phyloP scores from a whole-genome alignment of 2,329 filamentous ascomycete species.

The Diplodia mutila region DNA sequence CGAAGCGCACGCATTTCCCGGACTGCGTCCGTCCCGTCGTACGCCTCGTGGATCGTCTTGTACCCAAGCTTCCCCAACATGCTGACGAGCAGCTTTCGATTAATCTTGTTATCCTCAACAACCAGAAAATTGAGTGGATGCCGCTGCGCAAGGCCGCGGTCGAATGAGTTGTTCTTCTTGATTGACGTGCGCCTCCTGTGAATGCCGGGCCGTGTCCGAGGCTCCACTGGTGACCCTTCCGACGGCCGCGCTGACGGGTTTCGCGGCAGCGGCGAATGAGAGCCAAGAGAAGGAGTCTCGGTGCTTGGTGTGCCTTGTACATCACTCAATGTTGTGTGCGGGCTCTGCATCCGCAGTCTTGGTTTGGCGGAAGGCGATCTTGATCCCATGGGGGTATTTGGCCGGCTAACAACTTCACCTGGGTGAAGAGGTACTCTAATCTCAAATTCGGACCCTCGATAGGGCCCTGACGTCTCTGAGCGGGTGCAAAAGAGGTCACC shows the following conservation, averaged over 20 bases:
- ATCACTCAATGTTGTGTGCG: slow-evolving; percentile 1
- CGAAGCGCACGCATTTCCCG: slow-evolving; percentile 57
- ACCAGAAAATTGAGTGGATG: slow-evolving; percentile 70
- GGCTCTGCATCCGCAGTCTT: slow-evolving; percentile 26
- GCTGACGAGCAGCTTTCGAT: slow-evolving; percentile 67
- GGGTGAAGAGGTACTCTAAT: slow-evolving; percentile 66
- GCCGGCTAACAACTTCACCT: slow-evolving; percentile 43
- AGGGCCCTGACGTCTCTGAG: slow-evolving; percentile 64
- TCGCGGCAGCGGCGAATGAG: slow-evolving; percentile 19
- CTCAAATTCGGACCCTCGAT: slow-evolving; percentile 69
- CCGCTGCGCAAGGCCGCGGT: slow-evolving; percentile 61
- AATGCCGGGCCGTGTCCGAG: slow-evolving; percentile 22
- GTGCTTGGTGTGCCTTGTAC: slow-evolving; percentile 11
- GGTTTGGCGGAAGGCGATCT: slow-evolving; percentile 15
- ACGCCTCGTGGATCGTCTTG: slow-evolving; percentile 64
- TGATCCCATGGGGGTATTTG: slow-evolving; percentile 11
- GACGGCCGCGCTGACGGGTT: slow-evolving; percentile 34
- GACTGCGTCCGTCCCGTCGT: slow-evolving; percentile 70
- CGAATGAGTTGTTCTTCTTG: slow-evolving; percentile 45
- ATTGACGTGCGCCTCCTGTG: slow-evolving; percentile 22
- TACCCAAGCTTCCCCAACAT: slow-evolving; percentile 72
- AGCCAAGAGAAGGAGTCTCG: slow-evolving; percentile 28
- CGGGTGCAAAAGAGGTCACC: slow-evolving; percentile 68
- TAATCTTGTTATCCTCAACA: slow-evolving; percentile 74
- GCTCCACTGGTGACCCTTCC: slow-evolving; percentile 11